Evolutionary conservation across 768 basidiomycete species (phyloP), one percentile per base, ranked within the genome.

Genomic region (Naganishia vaughanmartiniae): DNA sequence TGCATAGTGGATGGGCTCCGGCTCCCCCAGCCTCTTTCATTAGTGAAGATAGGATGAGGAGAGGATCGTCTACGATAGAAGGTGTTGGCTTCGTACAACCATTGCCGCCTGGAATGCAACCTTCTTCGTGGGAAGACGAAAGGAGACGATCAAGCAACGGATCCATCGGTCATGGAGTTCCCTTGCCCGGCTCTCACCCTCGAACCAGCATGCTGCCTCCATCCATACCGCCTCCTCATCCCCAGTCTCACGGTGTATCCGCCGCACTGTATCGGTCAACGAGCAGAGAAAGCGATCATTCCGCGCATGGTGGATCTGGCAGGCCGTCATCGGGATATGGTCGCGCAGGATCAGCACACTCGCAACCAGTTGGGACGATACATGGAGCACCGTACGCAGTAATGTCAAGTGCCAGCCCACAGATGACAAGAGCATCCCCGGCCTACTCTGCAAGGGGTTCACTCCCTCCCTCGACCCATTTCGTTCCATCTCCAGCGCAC

Each of bases 361-460:
- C 48, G n/a, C 48, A 51, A 51, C 19, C 48, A 51, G 4, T n/a
- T 51, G 48, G 48, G 5, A 51, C 48, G n/a, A n/a, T 24, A 12
- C n/a, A 21, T 26, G n/a, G 21, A 3, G 2, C 21, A 12, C 48
- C 48, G 12, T 51, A 51, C n/a, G 48, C n/a, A 51, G 17, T 24
- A 26, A 51, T 51, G 48, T 51, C 48, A n/a, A 51, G 48, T 12
- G 48, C 48, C n/a, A 51, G 48, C 24, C 48, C 48, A 7, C 48
- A 4, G n/a, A 51, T 26, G 48, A 51, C 48, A n/a, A 21, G 48
- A 51, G 6, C 48, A 7, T 51, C 48, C 24, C 48, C 48, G 48
- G 48, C 48, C n/a, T 51, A n/a, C 48, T 51, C 48, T 51, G 48
- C 48, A 51, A 51, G 48, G 48, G 48, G 48, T 51, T 51, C 48